These are phyloP conservation scores for Penicillium soppii DNA, from an alignment of 495 filamentous ascomycete genomes.

Conservation along the genomic window DNA sequence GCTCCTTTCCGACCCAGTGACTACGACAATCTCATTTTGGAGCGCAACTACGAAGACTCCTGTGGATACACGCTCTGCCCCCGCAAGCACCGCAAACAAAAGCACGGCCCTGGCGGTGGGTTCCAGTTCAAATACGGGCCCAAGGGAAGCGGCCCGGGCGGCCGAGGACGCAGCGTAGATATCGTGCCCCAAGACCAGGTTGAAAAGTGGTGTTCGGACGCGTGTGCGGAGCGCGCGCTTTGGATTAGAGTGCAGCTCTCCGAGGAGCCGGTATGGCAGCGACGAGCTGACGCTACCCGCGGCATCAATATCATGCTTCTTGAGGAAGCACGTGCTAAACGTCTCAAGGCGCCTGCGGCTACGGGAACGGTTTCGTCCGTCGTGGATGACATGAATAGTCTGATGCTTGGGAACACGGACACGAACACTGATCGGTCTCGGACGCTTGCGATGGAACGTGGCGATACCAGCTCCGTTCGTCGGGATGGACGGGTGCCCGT, in stretches of 20 bases:
- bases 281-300: slow-evolving; percentile 45
- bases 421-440: slow-evolving; percentile 25
- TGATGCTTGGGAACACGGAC: slow-evolving; percentile 29
- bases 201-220: slow-evolving; percentile 85
- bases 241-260: slow-evolving; percentile 84
- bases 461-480: slow-evolving; percentile 33
- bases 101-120: slow-evolving; percentile 32
- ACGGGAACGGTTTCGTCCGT: slow-evolving; percentile 22
- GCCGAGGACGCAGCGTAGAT: slow-evolving; percentile 49
- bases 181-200: slow-evolving; percentile 64
- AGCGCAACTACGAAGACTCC: slow-evolving; percentile 73
- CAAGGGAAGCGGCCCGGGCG: slow-evolving; percentile 52
- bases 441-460: slow-evolving; percentile 49
- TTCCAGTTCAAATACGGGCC: slow-evolving; percentile 50
- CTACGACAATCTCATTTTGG: slow-evolving; percentile 81
- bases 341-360: slow-evolving; percentile 7
- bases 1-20: slow-evolving; percentile 77
- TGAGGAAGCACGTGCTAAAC: slow-evolving; percentile 42
- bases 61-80: slow-evolving; percentile 87
- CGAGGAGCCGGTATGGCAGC: slow-evolving; percentile 74
- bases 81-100: slow-evolving; percentile 47
- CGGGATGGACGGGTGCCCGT: slow-evolving; percentile 37
- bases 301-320: slow-evolving; percentile 50
- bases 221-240: slow-evolving; percentile 73
- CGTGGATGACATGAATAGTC: slow-evolving; percentile 29